Conservation (phyloP, 2,329 filamentous ascomycete species). For the Aspergillus pseudoglaucus region DNA sequence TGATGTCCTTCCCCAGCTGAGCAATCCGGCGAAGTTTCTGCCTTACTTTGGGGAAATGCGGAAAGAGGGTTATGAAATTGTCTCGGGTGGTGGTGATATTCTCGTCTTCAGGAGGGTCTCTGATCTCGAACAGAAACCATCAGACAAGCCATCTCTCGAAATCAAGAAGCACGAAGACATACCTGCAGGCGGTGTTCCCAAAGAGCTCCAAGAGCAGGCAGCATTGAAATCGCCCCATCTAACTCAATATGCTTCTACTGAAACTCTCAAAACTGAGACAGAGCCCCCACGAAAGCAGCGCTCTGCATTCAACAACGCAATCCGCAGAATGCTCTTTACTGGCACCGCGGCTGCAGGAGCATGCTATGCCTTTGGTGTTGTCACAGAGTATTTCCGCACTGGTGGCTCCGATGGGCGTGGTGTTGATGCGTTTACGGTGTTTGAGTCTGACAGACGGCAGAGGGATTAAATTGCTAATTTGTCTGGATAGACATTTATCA, state of each 20-base stretch:
- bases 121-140: background rate
- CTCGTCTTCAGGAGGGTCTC: conserved; percentile 30
- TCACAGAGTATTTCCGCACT: conserved; percentile 37
- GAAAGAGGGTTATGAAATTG: conserved; percentile 36
- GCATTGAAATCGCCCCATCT: background rate
- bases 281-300: conserved; percentile 2
- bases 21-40: conserved; percentile 37
- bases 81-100: conserved; percentile 36
- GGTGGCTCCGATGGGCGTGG: conserved; percentile 33
- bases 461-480: conserved; percentile 6
- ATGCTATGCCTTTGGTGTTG: conserved; percentile 37
- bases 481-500: too few relatives aligned
- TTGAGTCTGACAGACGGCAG: conserved; percentile 30
- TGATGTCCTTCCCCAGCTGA: conserved; percentile 32
- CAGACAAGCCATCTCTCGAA: background rate
- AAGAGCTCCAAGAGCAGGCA: background rate
- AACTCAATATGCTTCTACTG: background rate
- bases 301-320: conserved; percentile 12
- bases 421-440: conserved; percentile 33
- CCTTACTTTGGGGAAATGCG: conserved; percentile 34
- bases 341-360: conserved; percentile 30
- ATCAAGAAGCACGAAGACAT: background rate
- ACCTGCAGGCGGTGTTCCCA: background rate
- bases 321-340: conserved; percentile 30
- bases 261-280: background rate